Conservation (phyloP, 2,329 filamentous ascomycete genomes). For the Penicillium aurantiogriseum region DNA sequence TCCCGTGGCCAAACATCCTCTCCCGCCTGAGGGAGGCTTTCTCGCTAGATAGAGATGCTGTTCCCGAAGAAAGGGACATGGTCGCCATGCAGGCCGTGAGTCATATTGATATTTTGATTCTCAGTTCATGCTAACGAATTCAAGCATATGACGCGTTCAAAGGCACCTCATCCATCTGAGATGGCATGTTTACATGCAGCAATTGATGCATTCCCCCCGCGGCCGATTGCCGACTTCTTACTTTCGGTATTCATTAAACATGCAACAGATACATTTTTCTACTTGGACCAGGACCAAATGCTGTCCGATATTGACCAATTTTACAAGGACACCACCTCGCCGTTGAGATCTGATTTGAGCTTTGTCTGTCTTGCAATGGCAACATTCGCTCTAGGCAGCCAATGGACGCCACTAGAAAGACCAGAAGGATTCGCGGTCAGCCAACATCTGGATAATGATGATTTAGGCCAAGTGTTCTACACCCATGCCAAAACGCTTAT, state of each 20-base stretch:
- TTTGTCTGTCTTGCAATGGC: constrained; percentile 20
- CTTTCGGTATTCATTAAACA: constrained; percentile 20
- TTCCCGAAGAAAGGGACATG: constrained; percentile 12
- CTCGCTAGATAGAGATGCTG: constrained; percentile 10
- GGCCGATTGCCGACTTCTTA: constrained; percentile 17
- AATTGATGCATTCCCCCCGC: constrained; percentile 17
- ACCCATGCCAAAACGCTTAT: constrained; percentile 31
- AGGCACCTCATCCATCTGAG: constrained; percentile 8
- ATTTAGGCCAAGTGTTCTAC: constrained; percentile 35
- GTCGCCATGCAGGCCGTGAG: constrained; percentile 17
- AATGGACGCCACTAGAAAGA: constrained; percentile 35
- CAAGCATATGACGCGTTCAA: constrained; percentile 9
- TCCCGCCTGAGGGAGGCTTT: constrained; percentile 19
- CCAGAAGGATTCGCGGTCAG: constrained; percentile 15
- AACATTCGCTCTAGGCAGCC: constrained; percentile 33
- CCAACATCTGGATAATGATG: constrained; percentile 11
- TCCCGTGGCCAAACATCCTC: constrained; percentile 16
- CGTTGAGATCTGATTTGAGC: constrained; percentile 13
- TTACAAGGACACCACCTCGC: constrained; percentile 8
- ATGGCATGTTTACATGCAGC: constrained; percentile 3
- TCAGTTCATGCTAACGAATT: not conserved
- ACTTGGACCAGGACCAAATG: constrained; percentile 19
- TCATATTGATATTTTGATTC: not conserved
- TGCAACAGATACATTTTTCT: constrained; percentile 22
- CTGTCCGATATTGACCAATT: constrained; percentile 17